phyloP scores from a whole-genome alignment of 2,329 filamentous ascomycete species.

The Drechmeria coniospora region DNA sequence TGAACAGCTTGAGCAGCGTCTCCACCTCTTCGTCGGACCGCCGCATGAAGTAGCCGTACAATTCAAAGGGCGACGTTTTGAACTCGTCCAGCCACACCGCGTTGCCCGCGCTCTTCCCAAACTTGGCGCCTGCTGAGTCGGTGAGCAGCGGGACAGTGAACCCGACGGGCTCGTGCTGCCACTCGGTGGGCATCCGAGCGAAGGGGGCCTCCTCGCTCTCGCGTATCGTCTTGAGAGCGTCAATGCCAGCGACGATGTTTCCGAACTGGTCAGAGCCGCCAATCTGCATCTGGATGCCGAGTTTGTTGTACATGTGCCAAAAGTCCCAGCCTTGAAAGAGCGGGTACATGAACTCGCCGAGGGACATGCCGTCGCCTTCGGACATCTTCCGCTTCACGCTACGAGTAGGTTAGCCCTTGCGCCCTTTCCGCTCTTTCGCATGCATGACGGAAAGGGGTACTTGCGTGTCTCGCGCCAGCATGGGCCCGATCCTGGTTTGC shows the following conservation, averaged over 20 bases:
- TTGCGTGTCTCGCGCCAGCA: conserved; percentile 79
- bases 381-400: conserved; percentile 66
- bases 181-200: conserved; percentile 21
- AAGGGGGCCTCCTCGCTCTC: conserved; percentile 34
- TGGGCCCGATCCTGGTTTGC: conserved; percentile 62
- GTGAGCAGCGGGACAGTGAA: conserved; percentile 86
- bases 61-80: conserved; percentile 67
- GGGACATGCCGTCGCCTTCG: conserved; percentile 84
- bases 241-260: conserved; percentile 84
- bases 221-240: conserved; percentile 64
- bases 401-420: conserved; percentile 6
- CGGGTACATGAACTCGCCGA: conserved; percentile 86
- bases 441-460: conserved; percentile 17
- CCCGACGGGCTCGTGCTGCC: conserved; percentile 51
- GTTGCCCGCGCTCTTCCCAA: conserved; percentile 90
- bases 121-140: conserved; percentile 71
- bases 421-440: no score
- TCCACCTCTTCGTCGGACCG: conserved; percentile 71
- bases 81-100: conserved; percentile 80
- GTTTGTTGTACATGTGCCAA: conserved; percentile 64
- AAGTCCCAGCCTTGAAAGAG: conserved; percentile 94
- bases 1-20: conserved; percentile 73
- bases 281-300: conserved; percentile 67
- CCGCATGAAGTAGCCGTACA: conserved; percentile 83
- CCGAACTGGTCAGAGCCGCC: conserved; percentile 93